phyloP scores from a whole-genome alignment of 2,329 filamentous ascomycete species.

The Botrytis cinerea region DNA sequence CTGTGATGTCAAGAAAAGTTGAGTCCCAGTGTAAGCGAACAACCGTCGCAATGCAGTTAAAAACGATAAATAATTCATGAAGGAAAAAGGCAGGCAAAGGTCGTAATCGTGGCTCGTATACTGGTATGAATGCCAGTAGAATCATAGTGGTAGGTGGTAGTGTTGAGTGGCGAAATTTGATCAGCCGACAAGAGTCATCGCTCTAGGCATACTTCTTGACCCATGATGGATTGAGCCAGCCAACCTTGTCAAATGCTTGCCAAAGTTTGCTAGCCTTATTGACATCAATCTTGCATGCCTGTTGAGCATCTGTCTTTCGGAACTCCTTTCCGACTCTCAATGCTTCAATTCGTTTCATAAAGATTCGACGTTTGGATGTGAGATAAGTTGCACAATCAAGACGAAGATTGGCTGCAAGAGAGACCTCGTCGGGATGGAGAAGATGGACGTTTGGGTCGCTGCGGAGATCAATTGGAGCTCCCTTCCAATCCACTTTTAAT shows the following conservation, averaged over 20 bases:
- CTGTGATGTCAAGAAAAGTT: slow-evolving; percentile 32
- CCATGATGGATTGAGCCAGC: slow-evolving; percentile 63
- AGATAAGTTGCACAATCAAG: slow-evolving; percentile 87
- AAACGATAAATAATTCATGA: neutral
- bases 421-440: slow-evolving; percentile 77
- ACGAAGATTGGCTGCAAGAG: slow-evolving; percentile 74
- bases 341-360: slow-evolving; percentile 71
- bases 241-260: slow-evolving; percentile 83
- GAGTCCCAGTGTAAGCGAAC: slow-evolving; percentile 27
- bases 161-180: slow-evolving; percentile 16
- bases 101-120: slow-evolving; percentile 20
- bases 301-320: slow-evolving; percentile 91
- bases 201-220: slow-evolving; percentile 32
- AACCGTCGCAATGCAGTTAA: slow-evolving; percentile 35
- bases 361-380: slow-evolving; percentile 90
- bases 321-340: slow-evolving; percentile 75
- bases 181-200: slow-evolving; percentile 23
- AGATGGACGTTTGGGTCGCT: slow-evolving; percentile 68
- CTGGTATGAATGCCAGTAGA: neutral
- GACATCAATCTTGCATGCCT: slow-evolving; percentile 97
- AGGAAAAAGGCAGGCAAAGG: slow-evolving; percentile 3
- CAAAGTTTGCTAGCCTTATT: slow-evolving; percentile 95
- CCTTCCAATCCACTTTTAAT: slow-evolving; percentile 87
- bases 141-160: slow-evolving; percentile 2
- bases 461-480: slow-evolving; percentile 72